Percentiles rank a stretch among this genome's conserved stretches.
These are phyloP conservation scores for Fusarium pseudoanthophilum DNA, from an alignment of 2,329 filamentous ascomycete genomes.

Conservation along the genomic window DNA sequence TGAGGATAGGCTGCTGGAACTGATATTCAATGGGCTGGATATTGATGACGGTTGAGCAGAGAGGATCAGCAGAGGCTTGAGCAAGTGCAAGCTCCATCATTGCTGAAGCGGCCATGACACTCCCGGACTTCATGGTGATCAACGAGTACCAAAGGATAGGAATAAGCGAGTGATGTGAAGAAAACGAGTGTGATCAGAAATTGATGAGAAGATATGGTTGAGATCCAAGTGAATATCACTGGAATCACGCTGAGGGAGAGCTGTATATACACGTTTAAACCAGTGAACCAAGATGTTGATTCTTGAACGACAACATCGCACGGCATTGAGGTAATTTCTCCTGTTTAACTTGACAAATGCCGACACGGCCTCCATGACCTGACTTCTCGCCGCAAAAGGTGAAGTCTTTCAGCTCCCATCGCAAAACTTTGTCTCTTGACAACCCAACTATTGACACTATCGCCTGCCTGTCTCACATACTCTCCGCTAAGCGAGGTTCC, in stretches of 20 bases:
- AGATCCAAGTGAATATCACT: neutral
- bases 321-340: neutral
- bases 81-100: neutral
- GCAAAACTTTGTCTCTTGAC: neutral
- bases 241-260: neutral
- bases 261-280: neutral
- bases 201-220: neutral
- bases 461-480: neutral
- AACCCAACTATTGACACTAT: neutral
- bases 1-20: neutral
- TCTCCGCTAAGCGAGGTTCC: neutral
- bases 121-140: neutral
- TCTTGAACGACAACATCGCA: neutral
- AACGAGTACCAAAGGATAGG: neutral
- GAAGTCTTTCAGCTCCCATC: neutral
- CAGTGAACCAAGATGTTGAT: rapidly evolving
- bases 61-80: neutral
- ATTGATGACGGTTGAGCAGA: neutral
- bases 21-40: neutral
- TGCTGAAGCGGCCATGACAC: neutral
- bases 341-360: neutral
- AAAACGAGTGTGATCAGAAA: neutral
- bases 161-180: neutral
- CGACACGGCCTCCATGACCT: neutral
- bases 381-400: neutral